Evolutionary conservation across 345 rosid genomes (phyloP).

Genomic region (Barbarea vulgaris): DNA sequence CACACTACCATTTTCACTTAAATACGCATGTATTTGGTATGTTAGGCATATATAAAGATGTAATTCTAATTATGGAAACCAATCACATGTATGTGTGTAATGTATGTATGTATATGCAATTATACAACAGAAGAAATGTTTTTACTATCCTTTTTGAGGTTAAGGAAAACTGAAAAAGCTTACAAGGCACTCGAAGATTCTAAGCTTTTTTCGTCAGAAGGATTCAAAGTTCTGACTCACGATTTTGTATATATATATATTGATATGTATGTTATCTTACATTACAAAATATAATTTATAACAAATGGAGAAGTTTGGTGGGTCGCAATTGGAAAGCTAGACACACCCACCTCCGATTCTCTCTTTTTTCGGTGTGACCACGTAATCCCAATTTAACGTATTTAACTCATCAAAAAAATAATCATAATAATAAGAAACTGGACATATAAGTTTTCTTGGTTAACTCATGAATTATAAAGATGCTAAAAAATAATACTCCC

Average conservation of each 20-base stretch:
- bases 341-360: constrained; percentile 38
- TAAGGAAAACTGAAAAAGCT: constrained; percentile 33
- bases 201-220: not conserved
- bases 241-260: not conserved
- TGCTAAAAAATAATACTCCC: no score
- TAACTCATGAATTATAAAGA: constrained; percentile 19
- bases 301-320: constrained; percentile 41
- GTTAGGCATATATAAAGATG: constrained; percentile 9
- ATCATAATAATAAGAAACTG: constrained; percentile 1
- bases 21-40: constrained; percentile 5
- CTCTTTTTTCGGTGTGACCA: constrained; percentile 38
- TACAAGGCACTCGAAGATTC: constrained; percentile 40
- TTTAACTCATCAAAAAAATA: not conserved
- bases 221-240: constrained; percentile 24
- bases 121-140: constrained; percentile 18
- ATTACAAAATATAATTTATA: not conserved
- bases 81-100: constrained; percentile 24
- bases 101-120: not conserved
- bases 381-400: constrained; percentile 30
- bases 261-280: not conserved
- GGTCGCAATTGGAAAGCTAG: constrained; percentile 47
- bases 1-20: constrained; percentile 1
- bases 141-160: constrained; percentile 21
- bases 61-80: constrained; percentile 25
- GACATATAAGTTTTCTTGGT: constrained; percentile 4